Evolutionary conservation across 805 yeast genomes (phyloP).

Genomic region (Candida broadrunensis): DNA sequence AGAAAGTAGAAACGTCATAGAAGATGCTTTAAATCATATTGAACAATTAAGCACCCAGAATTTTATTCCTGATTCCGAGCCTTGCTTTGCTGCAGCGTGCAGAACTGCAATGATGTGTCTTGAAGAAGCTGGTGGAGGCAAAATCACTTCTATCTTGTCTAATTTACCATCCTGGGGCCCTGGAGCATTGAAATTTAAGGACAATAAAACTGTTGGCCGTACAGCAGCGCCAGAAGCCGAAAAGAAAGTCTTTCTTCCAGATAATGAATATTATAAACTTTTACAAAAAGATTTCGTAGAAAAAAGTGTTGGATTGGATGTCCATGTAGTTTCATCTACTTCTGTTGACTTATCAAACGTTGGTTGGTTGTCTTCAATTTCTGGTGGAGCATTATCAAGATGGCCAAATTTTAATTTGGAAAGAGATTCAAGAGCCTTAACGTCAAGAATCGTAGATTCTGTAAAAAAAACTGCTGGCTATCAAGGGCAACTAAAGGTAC

Average conservation of each 20-base stretch:
- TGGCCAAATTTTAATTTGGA: conserved; percentile 68
- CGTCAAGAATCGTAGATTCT: conserved; percentile 55
- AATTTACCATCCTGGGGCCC: conserved; percentile 79
- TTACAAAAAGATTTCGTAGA: conserved; percentile 56
- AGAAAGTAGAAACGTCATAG: conserved; percentile 62
- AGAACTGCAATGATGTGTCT: conserved; percentile 64
- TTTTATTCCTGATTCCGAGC: conserved; percentile 48
- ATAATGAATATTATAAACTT: conserved; percentile 57
- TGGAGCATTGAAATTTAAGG: conserved; percentile 57
- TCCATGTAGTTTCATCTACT: conserved; percentile 64
- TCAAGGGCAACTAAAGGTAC: conserved; percentile 77
- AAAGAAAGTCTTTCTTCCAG: conserved; percentile 55
- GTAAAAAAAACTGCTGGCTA: conserved; percentile 59
- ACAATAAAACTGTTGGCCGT: conserved; percentile 36
- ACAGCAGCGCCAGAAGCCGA: conserved; percentile 40
- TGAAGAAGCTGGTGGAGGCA: conserved; percentile 74
- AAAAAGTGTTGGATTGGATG: conserved; percentile 69
- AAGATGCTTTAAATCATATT: conserved; percentile 61
- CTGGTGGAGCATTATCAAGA: conserved; percentile 68
- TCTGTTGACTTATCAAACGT: conserved; percentile 72
- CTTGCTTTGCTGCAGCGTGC: conserved; percentile 78
- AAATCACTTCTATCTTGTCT: conserved; percentile 65
- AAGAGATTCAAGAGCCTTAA: conserved; percentile 66
- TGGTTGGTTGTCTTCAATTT: conserved; percentile 60
- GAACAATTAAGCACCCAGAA: conserved; percentile 44